phyloP scores from a whole-genome alignment of 345 rosid species.

The Excoecaria agallocha region DNA sequence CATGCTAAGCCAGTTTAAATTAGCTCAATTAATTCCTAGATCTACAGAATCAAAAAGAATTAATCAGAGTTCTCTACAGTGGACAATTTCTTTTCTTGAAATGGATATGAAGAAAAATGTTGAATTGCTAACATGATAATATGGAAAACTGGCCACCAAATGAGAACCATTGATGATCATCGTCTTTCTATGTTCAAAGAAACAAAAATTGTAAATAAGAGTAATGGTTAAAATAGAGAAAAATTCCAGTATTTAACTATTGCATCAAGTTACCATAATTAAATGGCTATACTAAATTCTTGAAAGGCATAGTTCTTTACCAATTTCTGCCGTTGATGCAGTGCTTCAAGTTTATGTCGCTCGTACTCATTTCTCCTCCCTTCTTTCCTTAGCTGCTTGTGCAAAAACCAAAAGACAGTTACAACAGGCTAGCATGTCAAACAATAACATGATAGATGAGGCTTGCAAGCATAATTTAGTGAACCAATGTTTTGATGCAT shows the following conservation, averaged over 20 bases:
- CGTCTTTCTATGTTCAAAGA: not conserved
- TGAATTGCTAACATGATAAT: not conserved
- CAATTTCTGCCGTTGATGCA: conserved; percentile 89
- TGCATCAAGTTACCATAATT: not conserved
- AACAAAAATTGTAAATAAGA: not conserved
- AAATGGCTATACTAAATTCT: not conserved
- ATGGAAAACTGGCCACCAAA: not conserved
- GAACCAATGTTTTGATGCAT: not conserved
- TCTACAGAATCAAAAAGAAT: not conserved
- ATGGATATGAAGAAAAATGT: not conserved
- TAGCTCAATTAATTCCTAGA: not conserved
- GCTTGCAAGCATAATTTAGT: conserved; percentile 11
- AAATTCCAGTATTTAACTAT: not conserved
- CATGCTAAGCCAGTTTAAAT: not conserved
- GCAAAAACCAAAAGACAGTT: conserved; percentile 15
- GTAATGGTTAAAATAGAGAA: not conserved
- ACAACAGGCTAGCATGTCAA: conserved; percentile 4
- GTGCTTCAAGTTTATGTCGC: conserved; percentile 91
- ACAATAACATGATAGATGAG: not conserved
- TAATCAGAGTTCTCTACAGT: not conserved
- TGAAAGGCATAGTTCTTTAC: conserved; percentile 5
- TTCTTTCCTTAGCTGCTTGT: conserved; percentile 80
- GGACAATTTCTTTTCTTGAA: not conserved
- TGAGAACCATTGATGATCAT: not conserved
- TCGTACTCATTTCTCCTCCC: conserved; percentile 97